Evolutionary conservation across 306 rosid genomes (phyloP).

Genomic region (Macrotyloma uniflorum): DNA sequence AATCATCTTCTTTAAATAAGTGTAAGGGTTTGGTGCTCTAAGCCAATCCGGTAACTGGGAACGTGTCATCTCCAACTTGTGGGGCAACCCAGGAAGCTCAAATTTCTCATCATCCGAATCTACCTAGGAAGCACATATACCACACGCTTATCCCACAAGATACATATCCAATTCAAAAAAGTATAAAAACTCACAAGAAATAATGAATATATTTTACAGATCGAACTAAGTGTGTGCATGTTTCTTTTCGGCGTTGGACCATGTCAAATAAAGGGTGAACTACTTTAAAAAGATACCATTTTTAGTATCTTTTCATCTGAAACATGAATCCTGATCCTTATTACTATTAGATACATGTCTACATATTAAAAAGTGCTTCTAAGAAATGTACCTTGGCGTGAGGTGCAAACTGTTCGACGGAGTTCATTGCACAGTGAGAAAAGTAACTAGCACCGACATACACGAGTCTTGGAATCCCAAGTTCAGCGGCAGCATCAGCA

Average conservation of each 20-base stretch:
- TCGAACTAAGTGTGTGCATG: too few species aligned
- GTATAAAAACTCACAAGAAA: too few species aligned
- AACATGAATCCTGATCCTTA: too few species aligned
- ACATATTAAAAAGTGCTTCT: too few species aligned
- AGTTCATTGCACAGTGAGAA: not conserved
- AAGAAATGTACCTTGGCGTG: not conserved
- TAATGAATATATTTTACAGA: too few species aligned
- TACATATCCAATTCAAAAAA: too few species aligned
- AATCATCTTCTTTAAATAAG: not conserved
- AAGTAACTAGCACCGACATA: not conserved
- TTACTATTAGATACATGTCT: too few species aligned
- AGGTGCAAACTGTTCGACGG: not conserved
- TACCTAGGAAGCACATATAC: not conserved
- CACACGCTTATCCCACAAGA: too few species aligned
- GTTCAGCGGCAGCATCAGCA: not conserved
- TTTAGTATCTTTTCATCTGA: too few species aligned
- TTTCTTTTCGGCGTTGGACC: too few species aligned
- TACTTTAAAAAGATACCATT: too few species aligned
- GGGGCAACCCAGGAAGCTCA: not conserved
- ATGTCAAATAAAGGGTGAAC: too few species aligned
- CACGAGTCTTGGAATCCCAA: not conserved
- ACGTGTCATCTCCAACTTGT: not conserved
- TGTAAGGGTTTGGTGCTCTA: not conserved
- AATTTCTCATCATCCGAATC: not conserved
- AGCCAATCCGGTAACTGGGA: not conserved